Evolutionary conservation across 1,139 yeast species (phyloP).

Genomic region (Nakaseomyces delphensis): DNA sequence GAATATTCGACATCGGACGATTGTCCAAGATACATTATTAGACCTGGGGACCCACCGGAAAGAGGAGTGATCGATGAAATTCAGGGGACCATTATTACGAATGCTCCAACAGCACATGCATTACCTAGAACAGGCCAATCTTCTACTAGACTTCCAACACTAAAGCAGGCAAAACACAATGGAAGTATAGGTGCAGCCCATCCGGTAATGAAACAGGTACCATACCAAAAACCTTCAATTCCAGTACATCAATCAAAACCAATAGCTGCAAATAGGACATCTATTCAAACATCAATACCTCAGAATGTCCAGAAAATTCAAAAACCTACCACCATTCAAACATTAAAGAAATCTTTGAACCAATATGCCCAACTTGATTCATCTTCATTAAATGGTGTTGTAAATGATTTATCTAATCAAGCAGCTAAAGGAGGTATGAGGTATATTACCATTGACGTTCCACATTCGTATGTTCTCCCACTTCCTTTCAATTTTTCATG

Average conservation of each 20-base stretch:
- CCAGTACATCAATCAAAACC: background rate
- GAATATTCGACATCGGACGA: conserved; percentile 56
- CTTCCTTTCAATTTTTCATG: background rate
- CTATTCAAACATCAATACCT: background rate
- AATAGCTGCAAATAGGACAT: background rate
- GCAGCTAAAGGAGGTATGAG: conserved; percentile 5
- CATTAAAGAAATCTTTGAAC: background rate
- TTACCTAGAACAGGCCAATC: conserved; percentile 20
- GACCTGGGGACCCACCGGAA: conserved; percentile 35
- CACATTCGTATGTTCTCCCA: conserved; percentile 6
- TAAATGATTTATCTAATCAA: background rate
- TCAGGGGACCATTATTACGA: conserved; percentile 27
- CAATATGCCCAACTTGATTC: background rate
- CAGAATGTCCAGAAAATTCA: background rate
- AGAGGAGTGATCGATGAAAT: conserved; percentile 30
- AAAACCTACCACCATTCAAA: background rate
- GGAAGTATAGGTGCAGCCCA: background rate
- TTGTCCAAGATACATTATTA: conserved; percentile 51
- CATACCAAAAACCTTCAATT: conserved; percentile 1
- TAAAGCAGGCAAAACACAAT: conserved; percentile 13
- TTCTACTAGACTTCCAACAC: conserved; percentile 18
- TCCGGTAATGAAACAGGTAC: background rate
- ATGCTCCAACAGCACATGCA: conserved; percentile 16
- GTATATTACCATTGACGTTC: conserved; percentile 4
- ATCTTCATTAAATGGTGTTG: conserved; percentile 1